Evolutionary conservation across 2,329 filamentous ascomycete genomes (phyloP).

Genomic region (Alternaria solani): DNA sequence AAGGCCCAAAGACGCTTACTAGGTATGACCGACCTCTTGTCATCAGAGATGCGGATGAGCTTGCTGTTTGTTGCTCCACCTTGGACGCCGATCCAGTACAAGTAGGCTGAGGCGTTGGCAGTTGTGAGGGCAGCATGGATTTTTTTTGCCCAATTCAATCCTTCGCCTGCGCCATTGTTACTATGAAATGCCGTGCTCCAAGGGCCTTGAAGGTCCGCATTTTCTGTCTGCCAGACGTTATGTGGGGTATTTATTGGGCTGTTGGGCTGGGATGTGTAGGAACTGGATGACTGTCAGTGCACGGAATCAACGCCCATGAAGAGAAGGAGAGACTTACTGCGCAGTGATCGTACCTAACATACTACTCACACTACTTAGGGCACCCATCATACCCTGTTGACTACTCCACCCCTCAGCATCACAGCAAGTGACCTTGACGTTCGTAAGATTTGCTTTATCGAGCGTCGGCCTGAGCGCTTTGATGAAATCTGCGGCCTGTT

Average conservation of each 20-base stretch:
- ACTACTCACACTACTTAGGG: slow-evolving; percentile 23
- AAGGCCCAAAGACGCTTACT: slow-evolving; percentile 54
- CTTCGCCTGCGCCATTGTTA: slow-evolving; percentile 59
- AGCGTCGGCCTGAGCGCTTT: slow-evolving; percentile 54
- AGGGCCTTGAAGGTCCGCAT: slow-evolving; percentile 55
- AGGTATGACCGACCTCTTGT: slow-evolving; percentile 45
- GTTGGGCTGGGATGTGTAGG: slow-evolving; percentile 30
- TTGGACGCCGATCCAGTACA: slow-evolving; percentile 63
- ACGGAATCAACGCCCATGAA: background rate
- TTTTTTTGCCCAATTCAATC: slow-evolving; percentile 64
- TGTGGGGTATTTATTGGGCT: slow-evolving; percentile 46
- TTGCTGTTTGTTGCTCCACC: slow-evolving; percentile 50
- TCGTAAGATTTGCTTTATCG: slow-evolving; percentile 47
- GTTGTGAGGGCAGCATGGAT: slow-evolving; percentile 60
- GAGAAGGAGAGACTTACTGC: slow-evolving; percentile 26
- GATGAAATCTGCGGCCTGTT: slow-evolving; percentile 62
- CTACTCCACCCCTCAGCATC: slow-evolving; percentile 56
- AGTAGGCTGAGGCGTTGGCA: slow-evolving; percentile 60
- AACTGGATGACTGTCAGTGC: slow-evolving; percentile 11
- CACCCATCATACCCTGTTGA: slow-evolving; percentile 34
- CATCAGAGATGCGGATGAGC: slow-evolving; percentile 46
- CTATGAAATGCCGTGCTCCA: slow-evolving; percentile 56
- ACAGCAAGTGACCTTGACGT: slow-evolving; percentile 54
- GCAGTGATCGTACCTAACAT: slow-evolving; percentile 34
- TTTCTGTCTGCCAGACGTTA: slow-evolving; percentile 64